A percentile compares a stretch with the other conserved stretches of the same genome.
Conservation (phyloP, 495 filamentous ascomycete species). For the Penicillium roqueforti region DNA sequence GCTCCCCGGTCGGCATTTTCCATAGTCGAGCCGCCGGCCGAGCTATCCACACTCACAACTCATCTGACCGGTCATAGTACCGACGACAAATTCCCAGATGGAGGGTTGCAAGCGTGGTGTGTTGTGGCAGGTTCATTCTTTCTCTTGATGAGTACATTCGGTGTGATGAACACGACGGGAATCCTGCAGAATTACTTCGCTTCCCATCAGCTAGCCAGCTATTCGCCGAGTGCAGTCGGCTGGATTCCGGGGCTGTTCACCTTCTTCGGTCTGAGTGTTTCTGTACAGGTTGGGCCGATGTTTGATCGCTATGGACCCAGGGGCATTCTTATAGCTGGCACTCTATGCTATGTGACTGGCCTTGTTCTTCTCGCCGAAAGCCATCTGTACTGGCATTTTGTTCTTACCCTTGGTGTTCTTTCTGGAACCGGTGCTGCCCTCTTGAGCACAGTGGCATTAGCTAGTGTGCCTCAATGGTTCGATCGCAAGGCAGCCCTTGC, state of each 20-base stretch:
- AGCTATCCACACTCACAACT: slow-evolving; percentile 19
- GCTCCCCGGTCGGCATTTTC: slow-evolving; percentile 20
- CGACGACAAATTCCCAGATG: slow-evolving; percentile 53
- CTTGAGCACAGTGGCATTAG: slow-evolving; percentile 49
- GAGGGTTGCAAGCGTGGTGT: slow-evolving; percentile 57
- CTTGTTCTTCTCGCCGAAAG: slow-evolving; percentile 52
- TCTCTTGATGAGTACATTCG: slow-evolving; percentile 57
- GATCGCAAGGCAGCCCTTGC: slow-evolving; percentile 35
- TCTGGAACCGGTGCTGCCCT: slow-evolving; percentile 55
- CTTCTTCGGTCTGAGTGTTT: slow-evolving; percentile 57
- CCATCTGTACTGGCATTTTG: slow-evolving; percentile 61
- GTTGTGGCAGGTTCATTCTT: slow-evolving; percentile 62
- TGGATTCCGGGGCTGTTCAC: slow-evolving; percentile 64
- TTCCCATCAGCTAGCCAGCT: slow-evolving; percentile 52
- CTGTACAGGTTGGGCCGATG: slow-evolving; percentile 61
- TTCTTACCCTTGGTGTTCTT: slow-evolving; percentile 57
- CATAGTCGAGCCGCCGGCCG: slow-evolving; percentile 21
- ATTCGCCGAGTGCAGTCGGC: slow-evolving; percentile 54
- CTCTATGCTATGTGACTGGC: slow-evolving; percentile 45
- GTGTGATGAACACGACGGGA: slow-evolving; percentile 58
- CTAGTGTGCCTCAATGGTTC: slow-evolving; percentile 41
- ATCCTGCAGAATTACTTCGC: slow-evolving; percentile 61
- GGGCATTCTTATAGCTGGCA: slow-evolving; percentile 49
- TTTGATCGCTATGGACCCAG: slow-evolving; percentile 60
- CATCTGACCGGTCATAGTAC: slow-evolving; percentile 18